These are phyloP conservation scores for Fonsecaea erecta DNA, from an alignment of 2,329 filamentous ascomycete species.

Conservation along the genomic window DNA sequence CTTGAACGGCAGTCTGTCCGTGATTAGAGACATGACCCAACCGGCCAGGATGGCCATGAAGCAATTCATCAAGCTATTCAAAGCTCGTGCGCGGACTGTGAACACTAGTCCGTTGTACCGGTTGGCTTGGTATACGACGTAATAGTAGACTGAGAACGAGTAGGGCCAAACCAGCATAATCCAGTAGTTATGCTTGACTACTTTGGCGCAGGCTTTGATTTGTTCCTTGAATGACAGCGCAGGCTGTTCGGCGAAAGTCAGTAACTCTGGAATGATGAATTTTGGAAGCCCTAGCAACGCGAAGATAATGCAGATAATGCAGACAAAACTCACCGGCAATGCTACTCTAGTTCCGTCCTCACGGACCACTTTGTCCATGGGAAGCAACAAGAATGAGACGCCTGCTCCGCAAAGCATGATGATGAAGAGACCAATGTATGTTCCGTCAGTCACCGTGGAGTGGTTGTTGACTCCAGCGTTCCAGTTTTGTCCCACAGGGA, in stretches of 20 bases:
- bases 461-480: constrained; percentile 47
- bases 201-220: constrained; percentile 32
- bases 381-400: constrained; percentile 66
- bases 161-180: constrained; percentile 37
- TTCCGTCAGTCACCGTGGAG: constrained; percentile 63
- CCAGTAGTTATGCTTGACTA: constrained; percentile 32
- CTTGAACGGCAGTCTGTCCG: constrained; percentile 33
- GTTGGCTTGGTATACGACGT: constrained; percentile 38
- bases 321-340: constrained; percentile 4
- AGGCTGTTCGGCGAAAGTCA: too few relatives aligned
- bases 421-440: constrained; percentile 74
- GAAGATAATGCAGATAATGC: too few relatives aligned
- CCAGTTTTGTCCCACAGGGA: constrained; percentile 39
- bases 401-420: constrained; percentile 69
- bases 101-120: constrained; percentile 37
- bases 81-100: constrained; percentile 35
- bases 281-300: too few relatives aligned
- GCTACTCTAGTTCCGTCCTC: constrained; percentile 64
- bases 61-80: constrained; percentile 37
- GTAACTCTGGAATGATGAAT: too few relatives aligned
- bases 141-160: constrained; percentile 37
- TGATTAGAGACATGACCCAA: constrained; percentile 31
- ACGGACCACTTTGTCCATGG: constrained; percentile 69
- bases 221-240: constrained; percentile 30
- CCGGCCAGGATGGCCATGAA: constrained; percentile 36